Conservation (phyloP, 2,329 filamentous ascomycete species). For the Colletotrichum sp. region DNA sequence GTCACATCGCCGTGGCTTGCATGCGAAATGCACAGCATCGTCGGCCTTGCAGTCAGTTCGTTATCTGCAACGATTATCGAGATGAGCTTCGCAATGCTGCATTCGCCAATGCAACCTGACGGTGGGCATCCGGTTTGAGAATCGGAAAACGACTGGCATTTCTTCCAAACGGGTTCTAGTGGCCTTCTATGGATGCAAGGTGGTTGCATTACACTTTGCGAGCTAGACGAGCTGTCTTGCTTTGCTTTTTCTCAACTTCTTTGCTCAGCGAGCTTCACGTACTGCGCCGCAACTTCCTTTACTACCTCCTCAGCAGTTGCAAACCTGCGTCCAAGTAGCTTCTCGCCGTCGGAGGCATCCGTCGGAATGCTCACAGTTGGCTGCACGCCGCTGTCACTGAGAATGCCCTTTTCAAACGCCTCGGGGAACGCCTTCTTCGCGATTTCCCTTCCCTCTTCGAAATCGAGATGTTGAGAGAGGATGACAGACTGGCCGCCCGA, state of each 20-base stretch:
- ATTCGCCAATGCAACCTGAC: neutral
- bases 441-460: neutral
- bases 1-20: neutral
- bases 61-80: neutral
- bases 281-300: conserved; percentile 34
- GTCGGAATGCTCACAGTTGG: neutral
- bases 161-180: neutral
- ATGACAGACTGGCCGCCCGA: conserved; percentile 26
- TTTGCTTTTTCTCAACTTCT: neutral
- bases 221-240: neutral
- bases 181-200: neutral
- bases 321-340: conserved; percentile 36
- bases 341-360: conserved; percentile 31
- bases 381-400: neutral
- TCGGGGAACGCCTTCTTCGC: neutral
- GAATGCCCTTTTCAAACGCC: neutral
- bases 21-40: neutral
- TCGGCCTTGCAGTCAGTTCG: too few species aligned
- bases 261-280: conserved; percentile 28
- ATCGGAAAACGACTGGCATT: neutral
- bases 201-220: neutral
- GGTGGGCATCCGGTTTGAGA: neutral
- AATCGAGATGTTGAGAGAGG: neutral
- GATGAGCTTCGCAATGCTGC: neutral
- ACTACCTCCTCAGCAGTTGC: conserved; percentile 35